phyloP scores from a whole-genome alignment of 768 basidiomycete species.

The Kwoniella dendrophila region DNA sequence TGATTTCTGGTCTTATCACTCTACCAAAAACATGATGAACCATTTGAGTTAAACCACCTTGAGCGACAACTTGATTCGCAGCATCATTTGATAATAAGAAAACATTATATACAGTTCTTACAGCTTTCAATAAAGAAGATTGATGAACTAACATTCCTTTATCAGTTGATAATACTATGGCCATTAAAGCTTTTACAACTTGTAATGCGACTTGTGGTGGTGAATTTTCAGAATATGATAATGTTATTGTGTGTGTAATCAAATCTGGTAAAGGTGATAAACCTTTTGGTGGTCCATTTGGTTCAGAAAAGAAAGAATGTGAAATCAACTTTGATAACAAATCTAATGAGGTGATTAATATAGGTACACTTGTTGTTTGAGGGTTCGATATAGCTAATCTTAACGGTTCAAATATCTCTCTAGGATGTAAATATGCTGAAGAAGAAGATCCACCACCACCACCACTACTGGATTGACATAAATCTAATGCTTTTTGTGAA shows the following conservation, averaged over 20 bases:
- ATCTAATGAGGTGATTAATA: conserved; percentile 95
- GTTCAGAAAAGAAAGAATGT: conserved; percentile 91
- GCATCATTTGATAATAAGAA: conserved; percentile 87
- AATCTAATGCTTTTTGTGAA: conserved; percentile 76
- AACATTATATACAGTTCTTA: conserved; percentile 97
- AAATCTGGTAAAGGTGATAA: conserved; percentile 83
- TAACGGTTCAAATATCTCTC: conserved; percentile 94
- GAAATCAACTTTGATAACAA: conserved; percentile 97
- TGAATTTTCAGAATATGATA: conserved; percentile 83
- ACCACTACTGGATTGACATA: conserved; percentile 65
- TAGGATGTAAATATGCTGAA: conserved; percentile 67
- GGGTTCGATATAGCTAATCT: conserved; percentile 73
- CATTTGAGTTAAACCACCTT: conserved; percentile 97
- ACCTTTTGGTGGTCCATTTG: conserved; percentile 69
- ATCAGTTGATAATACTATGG: conserved; percentile 74
- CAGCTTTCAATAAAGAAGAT: conserved; percentile 90
- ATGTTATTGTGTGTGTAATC: conserved; percentile 90
- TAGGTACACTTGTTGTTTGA: conserved; percentile 87
- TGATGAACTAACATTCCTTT: conserved; percentile 75
- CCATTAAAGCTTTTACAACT: conserved; percentile 90
- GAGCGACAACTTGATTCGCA: conserved; percentile 96
- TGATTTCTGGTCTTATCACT: conserved; percentile 46
- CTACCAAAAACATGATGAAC: conserved; percentile 93
- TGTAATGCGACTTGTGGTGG: conserved; percentile 91
- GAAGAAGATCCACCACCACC: conserved; percentile 59